Conservation (phyloP, 768 basidiomycete species). For the Neoboletus brunneissimus region DNA sequence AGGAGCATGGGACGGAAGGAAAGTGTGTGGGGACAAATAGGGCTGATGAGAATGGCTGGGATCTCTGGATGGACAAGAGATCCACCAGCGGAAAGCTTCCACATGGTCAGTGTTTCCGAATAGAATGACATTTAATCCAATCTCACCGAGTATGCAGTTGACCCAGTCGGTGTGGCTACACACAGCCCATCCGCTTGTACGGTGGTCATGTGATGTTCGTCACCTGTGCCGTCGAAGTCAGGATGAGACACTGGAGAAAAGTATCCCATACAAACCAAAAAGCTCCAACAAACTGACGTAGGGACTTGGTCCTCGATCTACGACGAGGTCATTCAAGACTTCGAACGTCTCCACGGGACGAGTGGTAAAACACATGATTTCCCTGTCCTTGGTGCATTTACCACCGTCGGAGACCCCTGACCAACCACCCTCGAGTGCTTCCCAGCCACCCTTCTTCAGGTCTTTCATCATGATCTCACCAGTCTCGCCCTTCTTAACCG, state of each 20-base stretch:
- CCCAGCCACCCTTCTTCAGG: constrained; percentile 89
- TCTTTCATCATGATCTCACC: constrained; percentile 98
- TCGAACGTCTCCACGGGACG: constrained; percentile 95
- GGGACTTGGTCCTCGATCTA: constrained; percentile 96
- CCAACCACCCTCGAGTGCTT: constrained; percentile 86
- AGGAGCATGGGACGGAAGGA: constrained; percentile 99
- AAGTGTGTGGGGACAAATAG: constrained; percentile 97
- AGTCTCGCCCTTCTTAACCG: constrained; percentile 89
- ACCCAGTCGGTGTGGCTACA: constrained; percentile 94
- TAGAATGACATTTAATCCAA: neutral
- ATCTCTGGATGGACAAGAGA: constrained; percentile 98
- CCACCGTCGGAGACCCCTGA: constrained; percentile 44
- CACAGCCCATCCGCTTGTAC: constrained; percentile 97
- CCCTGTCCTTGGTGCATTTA: constrained; percentile 74
- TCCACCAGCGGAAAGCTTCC: constrained; percentile 88
- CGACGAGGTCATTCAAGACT: constrained; percentile 93
- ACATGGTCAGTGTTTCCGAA: constrained; percentile 8
- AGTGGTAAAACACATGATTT: constrained; percentile 98
- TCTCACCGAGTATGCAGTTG: constrained; percentile 93
- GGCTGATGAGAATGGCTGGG: constrained; percentile 92
- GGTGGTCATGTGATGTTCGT: constrained; percentile 99
- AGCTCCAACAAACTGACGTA: constrained; percentile 95
- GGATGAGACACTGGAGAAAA: neutral
- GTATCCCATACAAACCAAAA: constrained; percentile 65
- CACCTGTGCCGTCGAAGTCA: constrained; percentile 52